Evolutionary conservation across 768 basidiomycete genomes (phyloP), one percentile per base, ranked within the genome.

Genomic region (Dioszegia aurantiaca): DNA sequence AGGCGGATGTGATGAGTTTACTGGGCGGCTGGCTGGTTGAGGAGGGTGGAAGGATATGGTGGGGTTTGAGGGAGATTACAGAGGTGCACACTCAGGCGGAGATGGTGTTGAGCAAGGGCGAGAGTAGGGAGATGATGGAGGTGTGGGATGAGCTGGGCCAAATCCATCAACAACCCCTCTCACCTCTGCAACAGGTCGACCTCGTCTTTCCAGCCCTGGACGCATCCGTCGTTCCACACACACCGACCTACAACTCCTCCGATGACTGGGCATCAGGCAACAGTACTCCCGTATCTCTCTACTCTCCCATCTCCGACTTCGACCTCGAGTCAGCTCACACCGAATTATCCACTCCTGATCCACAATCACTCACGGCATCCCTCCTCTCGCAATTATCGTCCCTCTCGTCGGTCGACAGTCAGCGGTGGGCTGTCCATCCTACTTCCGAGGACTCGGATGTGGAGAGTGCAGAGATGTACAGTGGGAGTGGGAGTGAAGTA

Each of bases 81-180:
- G 51, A 42, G 23, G 46, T 55, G 19, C 6, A 24, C 12, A 21
- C 11, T 6, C 6, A 23, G 16, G 43, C 37, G 4, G 26, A n/a
- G 27, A 43, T 55, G 42, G 59, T 56, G 16, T 58, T 68, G 52
- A 58, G 51, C 6, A 26, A 42, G 43, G 33, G 19, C 16, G 64
- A 69, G 33, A 60, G 59, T 2, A 44, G 52, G n/a, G 64, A 56
- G 23, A 66, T 64, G 26, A 61, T 69, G 62, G 68, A 69, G 39
- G 42, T 58, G 4, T 69, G 68, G 68, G 40, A 31, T 26, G 39
- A 40, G 30, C 40, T n/a, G 12, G 12, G 23, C 5, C 21, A 26
- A 4, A 12, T 24, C 21, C 8, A 17, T 44, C 40, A 4, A 41
- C 5, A n/a, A n/a, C n/a, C 40, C 6, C 40, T 4, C 17, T 5